Evolutionary conservation across 192 early-diverging fungal species (phyloP).

Genomic region (Allomyces javanicus): DNA sequence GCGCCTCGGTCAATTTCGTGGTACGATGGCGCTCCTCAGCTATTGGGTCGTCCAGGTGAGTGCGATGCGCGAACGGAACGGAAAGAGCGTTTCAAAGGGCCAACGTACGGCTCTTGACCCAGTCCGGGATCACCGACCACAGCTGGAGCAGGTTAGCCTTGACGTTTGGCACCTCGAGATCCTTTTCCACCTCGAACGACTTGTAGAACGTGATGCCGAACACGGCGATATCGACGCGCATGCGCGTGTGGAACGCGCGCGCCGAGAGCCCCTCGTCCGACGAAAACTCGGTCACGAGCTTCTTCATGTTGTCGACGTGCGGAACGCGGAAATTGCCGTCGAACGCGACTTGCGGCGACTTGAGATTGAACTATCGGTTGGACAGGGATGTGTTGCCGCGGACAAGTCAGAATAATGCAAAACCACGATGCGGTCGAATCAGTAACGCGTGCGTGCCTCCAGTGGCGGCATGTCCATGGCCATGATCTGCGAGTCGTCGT

Average conservation of each 20-base stretch:
- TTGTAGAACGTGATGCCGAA: slow-evolving; percentile 1
- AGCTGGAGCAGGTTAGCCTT: background rate
- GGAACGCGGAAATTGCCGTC: background rate
- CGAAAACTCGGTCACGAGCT: background rate
- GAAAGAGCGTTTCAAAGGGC: too few relatives aligned
- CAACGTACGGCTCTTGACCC: background rate
- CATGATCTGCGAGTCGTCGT: background rate
- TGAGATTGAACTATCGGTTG: background rate
- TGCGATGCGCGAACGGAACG: too few relatives aligned
- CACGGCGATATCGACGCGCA: background rate
- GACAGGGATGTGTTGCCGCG: too few relatives aligned
- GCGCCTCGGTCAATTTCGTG: too few relatives aligned
- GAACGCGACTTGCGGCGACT: background rate
- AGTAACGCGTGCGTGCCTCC: too few relatives aligned
- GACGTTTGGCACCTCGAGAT: background rate
- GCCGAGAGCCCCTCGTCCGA: background rate
- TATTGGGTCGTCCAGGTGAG: too few relatives aligned
- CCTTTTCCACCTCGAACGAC: background rate
- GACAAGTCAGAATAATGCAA: too few relatives aligned
- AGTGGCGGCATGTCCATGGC: too few relatives aligned
- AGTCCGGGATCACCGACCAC: background rate
- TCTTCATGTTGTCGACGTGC: background rate
- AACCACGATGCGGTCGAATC: too few relatives aligned
- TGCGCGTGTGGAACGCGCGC: background rate
- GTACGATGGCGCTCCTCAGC: background rate